phyloP scores from a whole-genome alignment of 2,329 filamentous ascomycete genomes.

The Cytospora mali region DNA sequence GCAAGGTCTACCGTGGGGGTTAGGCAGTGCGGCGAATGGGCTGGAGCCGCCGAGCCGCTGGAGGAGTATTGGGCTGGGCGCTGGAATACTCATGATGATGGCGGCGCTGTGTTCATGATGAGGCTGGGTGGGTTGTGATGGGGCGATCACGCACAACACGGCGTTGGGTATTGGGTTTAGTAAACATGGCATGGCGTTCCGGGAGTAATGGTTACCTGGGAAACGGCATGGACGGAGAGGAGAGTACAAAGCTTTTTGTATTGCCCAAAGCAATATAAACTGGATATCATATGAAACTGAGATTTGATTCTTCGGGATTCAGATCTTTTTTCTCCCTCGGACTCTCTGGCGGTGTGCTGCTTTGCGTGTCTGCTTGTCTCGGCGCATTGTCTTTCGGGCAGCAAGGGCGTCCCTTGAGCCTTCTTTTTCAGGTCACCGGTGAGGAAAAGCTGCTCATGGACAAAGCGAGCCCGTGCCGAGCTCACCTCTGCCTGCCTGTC shows the following conservation, averaged over 20 bases:
- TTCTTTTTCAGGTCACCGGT: too few relatives aligned
- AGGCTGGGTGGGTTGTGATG: background rate
- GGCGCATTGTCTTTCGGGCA: too few relatives aligned
- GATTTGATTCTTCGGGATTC: background rate
- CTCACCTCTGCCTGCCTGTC: too few relatives aligned
- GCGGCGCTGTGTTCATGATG: conserved; percentile 26
- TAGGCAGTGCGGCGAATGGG: conserved; percentile 38
- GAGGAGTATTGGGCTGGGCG: conserved; percentile 25
- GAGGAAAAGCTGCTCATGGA: too few relatives aligned
- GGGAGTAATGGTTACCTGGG: background rate
- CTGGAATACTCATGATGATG: conserved; percentile 27
- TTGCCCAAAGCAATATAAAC: background rate
- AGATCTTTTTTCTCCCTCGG: background rate
- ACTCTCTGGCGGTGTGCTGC: background rate
- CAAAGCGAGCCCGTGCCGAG: too few relatives aligned
- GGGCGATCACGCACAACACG: too few relatives aligned
- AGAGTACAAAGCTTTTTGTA: background rate
- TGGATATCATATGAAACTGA: background rate
- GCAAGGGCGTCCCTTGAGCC: too few relatives aligned
- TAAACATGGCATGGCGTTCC: conserved; percentile 3
- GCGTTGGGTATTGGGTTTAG: background rate
- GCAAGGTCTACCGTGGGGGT: conserved; percentile 59
- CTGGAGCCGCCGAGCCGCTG: conserved; percentile 30
- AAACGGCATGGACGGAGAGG: background rate
- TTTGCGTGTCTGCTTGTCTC: too few relatives aligned